Percentiles rank a stretch among this genome's conserved stretches.
Evolutionary conservation across 495 filamentous ascomycete species (phyloP).

Genomic region (Collariella sp.): DNA sequence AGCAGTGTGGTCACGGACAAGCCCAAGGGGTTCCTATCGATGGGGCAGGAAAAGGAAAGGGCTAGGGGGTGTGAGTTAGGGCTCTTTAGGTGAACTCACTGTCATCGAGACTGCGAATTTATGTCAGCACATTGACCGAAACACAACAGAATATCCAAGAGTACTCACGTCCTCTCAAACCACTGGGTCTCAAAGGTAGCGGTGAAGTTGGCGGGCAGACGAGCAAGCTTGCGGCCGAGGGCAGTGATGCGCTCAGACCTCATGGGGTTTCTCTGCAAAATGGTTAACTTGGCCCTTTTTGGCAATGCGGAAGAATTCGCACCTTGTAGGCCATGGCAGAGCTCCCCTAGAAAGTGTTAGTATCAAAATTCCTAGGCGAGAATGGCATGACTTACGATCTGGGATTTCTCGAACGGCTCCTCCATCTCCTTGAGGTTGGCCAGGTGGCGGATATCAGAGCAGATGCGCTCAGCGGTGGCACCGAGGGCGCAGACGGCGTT

Average conservation of each 20-base stretch:
- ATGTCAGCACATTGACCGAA: slow-evolving; percentile 1
- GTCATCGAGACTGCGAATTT: slow-evolving; percentile 38
- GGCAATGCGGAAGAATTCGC: slow-evolving; percentile 25
- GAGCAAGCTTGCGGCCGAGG: slow-evolving; percentile 61
- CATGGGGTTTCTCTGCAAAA: slow-evolving; percentile 45
- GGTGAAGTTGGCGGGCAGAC: slow-evolving; percentile 57
- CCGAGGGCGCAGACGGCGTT: slow-evolving; percentile 79
- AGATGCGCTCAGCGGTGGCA: slow-evolving; percentile 65
- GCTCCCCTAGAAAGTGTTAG: slow-evolving; percentile 16
- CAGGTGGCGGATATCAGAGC: slow-evolving; percentile 68
- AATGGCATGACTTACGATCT: slow-evolving; percentile 43
- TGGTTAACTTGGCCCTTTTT: neutral
- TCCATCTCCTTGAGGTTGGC: slow-evolving; percentile 62
- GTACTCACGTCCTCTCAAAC: slow-evolving; percentile 56
- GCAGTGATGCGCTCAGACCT: slow-evolving; percentile 75
- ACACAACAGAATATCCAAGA: slow-evolving; percentile 26
- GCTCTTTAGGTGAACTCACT: slow-evolving; percentile 31
- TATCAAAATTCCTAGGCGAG: neutral
- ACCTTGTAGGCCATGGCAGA: slow-evolving; percentile 68
- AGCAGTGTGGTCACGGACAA: neutral
- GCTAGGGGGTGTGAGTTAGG: slow-evolving; percentile 1
- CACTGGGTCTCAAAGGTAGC: slow-evolving; percentile 80
- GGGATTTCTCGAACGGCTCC: slow-evolving; percentile 80
- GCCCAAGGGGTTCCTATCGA: neutral
- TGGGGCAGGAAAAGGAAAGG: neutral